Evolutionary conservation across 1,284 basidiomycete species (phyloP).

Genomic region (Schizophyllum commune): DNA sequence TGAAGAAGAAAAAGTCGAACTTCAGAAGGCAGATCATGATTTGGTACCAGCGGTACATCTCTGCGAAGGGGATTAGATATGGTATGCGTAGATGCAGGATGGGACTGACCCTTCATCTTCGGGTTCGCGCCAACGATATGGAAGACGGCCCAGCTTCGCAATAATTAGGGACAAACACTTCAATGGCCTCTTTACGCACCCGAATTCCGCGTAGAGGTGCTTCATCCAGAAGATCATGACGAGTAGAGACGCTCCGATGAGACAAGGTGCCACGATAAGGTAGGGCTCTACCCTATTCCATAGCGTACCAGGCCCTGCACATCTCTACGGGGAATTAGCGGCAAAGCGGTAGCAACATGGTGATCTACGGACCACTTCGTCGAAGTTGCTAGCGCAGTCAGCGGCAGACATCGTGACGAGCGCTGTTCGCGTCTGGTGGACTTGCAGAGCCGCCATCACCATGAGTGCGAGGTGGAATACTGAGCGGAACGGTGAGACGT

Average conservation of each 20-base stretch:
- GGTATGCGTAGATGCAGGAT: neutral
- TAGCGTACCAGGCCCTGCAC: conserved; percentile 35
- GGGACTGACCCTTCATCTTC: conserved; percentile 62
- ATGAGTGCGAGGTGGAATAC: conserved; percentile 70
- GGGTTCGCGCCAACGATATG: conserved; percentile 78
- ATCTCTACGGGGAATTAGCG: conserved; percentile 33
- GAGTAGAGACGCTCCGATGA: conserved; percentile 46
- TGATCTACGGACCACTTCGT: conserved; percentile 21
- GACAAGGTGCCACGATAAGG: conserved; percentile 46
- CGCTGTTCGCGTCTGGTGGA: conserved; percentile 60
- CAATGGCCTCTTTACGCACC: conserved; percentile 29
- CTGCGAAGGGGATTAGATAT: conserved; percentile 26
- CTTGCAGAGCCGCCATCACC: conserved; percentile 65
- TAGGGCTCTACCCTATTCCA: conserved; percentile 37
- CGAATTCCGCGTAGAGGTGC: conserved; percentile 52
- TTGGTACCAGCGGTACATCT: conserved; percentile 81
- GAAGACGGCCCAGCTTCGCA: conserved; percentile 71
- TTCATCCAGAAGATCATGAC: conserved; percentile 46
- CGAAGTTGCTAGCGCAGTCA: conserved; percentile 14
- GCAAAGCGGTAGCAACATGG: conserved; percentile 4
- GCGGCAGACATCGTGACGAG: conserved; percentile 32
- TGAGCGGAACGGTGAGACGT: conserved; percentile 17
- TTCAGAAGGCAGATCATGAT: conserved; percentile 80
- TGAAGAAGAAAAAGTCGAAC: conserved; percentile 82
- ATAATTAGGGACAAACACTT: conserved; percentile 9